Base-by-base conservation (phyloP, 176 grass and related monocot species). In the Zizania latifolia region DNA sequence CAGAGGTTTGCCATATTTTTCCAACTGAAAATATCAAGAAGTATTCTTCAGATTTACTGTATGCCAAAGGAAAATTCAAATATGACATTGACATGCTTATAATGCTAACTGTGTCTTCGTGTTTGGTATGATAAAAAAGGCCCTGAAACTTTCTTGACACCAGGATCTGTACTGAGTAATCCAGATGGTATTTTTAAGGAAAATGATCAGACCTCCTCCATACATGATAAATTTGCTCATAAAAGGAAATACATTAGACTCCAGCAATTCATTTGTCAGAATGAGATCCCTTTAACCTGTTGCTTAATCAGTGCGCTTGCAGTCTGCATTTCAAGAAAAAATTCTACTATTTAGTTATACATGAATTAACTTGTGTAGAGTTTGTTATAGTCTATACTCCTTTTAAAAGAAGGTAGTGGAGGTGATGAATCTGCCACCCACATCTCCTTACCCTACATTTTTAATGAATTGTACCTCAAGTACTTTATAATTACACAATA, bases 1-100 rank as follows among this genome's bases (percentile, higher is more conserved):
- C 89, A 63, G 94, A 97, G 94, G 94, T 97, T 78, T 76, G 71
- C 19, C 64, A 57, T 38, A 35, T 64, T 63, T 86, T 74, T 54
- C 21, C 31, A 58, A 62, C 38, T 59, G 10, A 66, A 46, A 58
- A 78, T 65, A 55, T 78, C 17, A 72, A 64, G 24, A 81, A 64
- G 14, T 71, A 40, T 11, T 16, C 21, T 53, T 59, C 15, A 54
- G 40, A 28, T 70, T 54, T 38, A 19, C 55, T 59, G 33, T 68
- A 72, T 34, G 37, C 34, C 3, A 15, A 68, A 68, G 34, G 22
- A 54, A 8, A 82, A 36, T 10, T 67, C 19, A 43, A 56, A 3
- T 67, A 27, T 58, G 46, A 77, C 17, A 29, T 46, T 58, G 46
- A 77, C 17, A 29, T 46, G 17, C 10, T 83, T 58, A 67, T 75